A percentile compares a stretch with the other conserved stretches of the same genome.
Conservation (phyloP, 1,284 basidiomycete genomes). For the Pholiota adiposa region DNA sequence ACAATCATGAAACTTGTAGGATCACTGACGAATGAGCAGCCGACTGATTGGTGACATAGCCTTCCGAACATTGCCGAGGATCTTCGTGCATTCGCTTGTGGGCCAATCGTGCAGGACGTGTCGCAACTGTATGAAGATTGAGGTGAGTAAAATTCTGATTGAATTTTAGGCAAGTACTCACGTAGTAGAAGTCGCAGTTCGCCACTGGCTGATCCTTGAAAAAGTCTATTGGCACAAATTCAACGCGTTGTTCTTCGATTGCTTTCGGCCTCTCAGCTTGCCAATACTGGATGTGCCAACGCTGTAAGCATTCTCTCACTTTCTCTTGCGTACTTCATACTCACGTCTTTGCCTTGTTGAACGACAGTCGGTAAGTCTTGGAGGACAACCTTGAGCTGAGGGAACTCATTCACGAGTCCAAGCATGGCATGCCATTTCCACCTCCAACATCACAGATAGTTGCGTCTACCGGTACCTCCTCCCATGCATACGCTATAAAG, state of each 20-base stretch:
- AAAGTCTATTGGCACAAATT: slow-evolving; percentile 48
- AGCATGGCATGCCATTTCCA: slow-evolving; percentile 47
- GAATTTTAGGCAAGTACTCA: slow-evolving; percentile 26
- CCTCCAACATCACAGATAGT: slow-evolving; percentile 40
- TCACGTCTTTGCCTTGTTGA: slow-evolving; percentile 31
- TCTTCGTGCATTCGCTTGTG: slow-evolving; percentile 7
- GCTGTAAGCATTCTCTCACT: not conserved
- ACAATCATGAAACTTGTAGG: not conserved
- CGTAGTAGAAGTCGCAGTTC: slow-evolving; percentile 49
- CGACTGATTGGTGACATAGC: slow-evolving; percentile 10
- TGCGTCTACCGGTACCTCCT: slow-evolving; percentile 24
- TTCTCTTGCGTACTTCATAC: not conserved
- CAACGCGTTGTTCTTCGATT: slow-evolving; percentile 36
- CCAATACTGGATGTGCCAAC: slow-evolving; percentile 31
- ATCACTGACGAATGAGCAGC: not conserved
- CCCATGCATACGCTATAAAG: slow-evolving; percentile 33
- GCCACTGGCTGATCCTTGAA: slow-evolving; percentile 43
- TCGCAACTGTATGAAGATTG: not conserved
- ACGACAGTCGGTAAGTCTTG: slow-evolving; percentile 49
- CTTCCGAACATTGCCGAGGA: slow-evolving; percentile 10
- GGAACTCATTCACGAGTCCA: slow-evolving; percentile 41
- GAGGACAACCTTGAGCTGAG: slow-evolving; percentile 45
- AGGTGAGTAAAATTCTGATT: not conserved
- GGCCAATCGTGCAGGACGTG: slow-evolving; percentile 11
- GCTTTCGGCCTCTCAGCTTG: slow-evolving; percentile 34